Evolutionary conservation across 108 stramenopile species (phyloP).

Genomic region (Nannochloropsis oceanica): DNA sequence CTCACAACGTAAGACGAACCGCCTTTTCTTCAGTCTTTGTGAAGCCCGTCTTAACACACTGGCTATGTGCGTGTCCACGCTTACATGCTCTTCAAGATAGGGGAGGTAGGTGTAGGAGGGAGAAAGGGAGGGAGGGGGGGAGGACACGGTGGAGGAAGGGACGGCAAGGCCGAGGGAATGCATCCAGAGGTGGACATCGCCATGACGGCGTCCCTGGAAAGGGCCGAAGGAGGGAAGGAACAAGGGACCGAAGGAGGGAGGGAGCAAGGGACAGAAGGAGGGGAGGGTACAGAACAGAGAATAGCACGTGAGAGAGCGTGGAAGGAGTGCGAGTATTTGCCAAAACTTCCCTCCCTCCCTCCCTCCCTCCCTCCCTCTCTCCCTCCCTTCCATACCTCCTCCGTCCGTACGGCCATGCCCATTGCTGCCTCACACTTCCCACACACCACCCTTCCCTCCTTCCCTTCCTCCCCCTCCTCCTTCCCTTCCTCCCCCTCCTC

Average conservation of each 20-base stretch:
- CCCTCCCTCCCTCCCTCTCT: not conserved
- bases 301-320: too few relatives aligned
- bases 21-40: not conserved
- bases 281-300: not conserved
- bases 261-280: not conserved
- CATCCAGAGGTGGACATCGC: not conserved
- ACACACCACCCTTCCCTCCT: not conserved
- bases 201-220: not conserved
- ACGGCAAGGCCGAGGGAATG: not conserved
- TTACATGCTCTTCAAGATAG: not conserved
- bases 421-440: not conserved
- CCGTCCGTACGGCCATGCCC: not conserved
- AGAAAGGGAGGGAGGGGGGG: not conserved
- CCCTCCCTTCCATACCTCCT: not conserved
- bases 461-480: not conserved
- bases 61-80: not conserved
- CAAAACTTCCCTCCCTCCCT: not conserved
- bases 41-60: not conserved
- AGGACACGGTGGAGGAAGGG: not conserved
- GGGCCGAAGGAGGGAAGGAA: not conserved
- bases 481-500: not conserved
- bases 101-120: not conserved
- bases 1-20: not conserved
- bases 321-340: too few relatives aligned
- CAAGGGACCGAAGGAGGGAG: not conserved